Evolutionary conservation across 176 grass and related monocot species (phyloP).

Genomic region (bread wheat (Triticum aestivum)): IWGSC_CS_RefSeq_v2.1 NC_057797.1:22190678-22191177

Average conservation of each 20-base stretch:
- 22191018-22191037: constrained; percentile 24
- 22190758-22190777: background rate
- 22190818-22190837: constrained; percentile 47
- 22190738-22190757: background rate
- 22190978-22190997: background rate
- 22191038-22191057: constrained; percentile 42
- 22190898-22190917: constrained; percentile 30
- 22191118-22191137: constrained; percentile 19
- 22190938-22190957: background rate
- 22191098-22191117: background rate
- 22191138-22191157: constrained; percentile 37
- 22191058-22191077: background rate
- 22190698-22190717: constrained; percentile 24
- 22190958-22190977: background rate
- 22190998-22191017: constrained; percentile 6
- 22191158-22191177: constrained; percentile 26
- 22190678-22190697: constrained; percentile 22
- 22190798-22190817: constrained; percentile 31
- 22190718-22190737: constrained; percentile 4
- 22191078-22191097: background rate
- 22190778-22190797: constrained; percentile 25
- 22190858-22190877: constrained; percentile 14
- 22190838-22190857: constrained; percentile 6
- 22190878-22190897: constrained; percentile 32
- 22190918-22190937: background rate